A percentile compares a stretch with the other conserved stretches of the same genome.
Conservation (phyloP, 306 rosid species). For the Cicer pinnatifidum region DNA sequence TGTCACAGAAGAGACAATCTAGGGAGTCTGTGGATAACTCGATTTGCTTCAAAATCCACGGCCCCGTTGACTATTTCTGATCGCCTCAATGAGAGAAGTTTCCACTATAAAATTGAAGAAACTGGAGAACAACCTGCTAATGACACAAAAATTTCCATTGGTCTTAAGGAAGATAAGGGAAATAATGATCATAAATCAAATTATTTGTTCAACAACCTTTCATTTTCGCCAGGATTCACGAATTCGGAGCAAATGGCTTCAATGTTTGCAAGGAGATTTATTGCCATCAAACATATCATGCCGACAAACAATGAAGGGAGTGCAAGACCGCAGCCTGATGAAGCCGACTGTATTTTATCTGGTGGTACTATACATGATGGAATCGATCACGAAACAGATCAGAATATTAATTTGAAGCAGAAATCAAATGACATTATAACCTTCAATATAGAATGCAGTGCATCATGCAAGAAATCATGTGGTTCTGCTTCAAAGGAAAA, state of each 20-base stretch:
- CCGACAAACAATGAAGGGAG: conserved; percentile 51
- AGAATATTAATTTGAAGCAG: conserved; percentile 47
- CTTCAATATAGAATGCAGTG: conserved; percentile 41
- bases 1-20: conserved; percentile 46
- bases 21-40: conserved; percentile 76
- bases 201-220: conserved; percentile 41
- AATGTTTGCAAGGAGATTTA: conserved; percentile 67
- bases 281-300: conserved; percentile 57
- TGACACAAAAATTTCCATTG: conserved; percentile 41
- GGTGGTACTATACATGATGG: conserved; percentile 37
- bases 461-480: conserved; percentile 46
- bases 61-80: conserved; percentile 45
- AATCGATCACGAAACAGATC: conserved; percentile 41
- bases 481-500: conserved; percentile 50
- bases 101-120: conserved; percentile 37
- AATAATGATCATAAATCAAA: conserved; percentile 48
- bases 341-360: conserved; percentile 42
- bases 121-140: conserved; percentile 43
- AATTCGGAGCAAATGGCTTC: conserved; percentile 63
- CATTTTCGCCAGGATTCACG: conserved; percentile 50
- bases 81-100: conserved; percentile 39
- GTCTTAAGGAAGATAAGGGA: conserved; percentile 44
- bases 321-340: conserved; percentile 40
- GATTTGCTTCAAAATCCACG: conserved; percentile 57
- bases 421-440: conserved; percentile 42